Percentiles rank a stretch among this genome's conserved stretches.
Evolutionary conservation across 441 rosid species (phyloP).

Genomic region (Corymbia citriodora): DNA sequence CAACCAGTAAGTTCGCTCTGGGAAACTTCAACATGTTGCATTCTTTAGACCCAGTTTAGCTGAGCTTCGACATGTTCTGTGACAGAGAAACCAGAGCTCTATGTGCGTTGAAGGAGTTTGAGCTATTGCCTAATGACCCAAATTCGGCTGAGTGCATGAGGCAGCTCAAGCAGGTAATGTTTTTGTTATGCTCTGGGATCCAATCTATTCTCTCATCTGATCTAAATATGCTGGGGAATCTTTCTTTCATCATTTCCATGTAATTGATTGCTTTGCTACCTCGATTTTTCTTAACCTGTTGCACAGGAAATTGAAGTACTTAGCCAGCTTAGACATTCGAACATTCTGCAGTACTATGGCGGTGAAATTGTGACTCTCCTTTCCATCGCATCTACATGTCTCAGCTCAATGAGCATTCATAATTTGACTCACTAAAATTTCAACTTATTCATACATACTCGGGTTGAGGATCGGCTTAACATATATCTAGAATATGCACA

Average conservation of each 20-base stretch:
- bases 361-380: constrained; percentile 78
- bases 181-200: neutral
- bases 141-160: constrained; percentile 74
- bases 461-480: constrained; percentile 77
- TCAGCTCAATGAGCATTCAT: neutral
- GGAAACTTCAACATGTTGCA: neutral
- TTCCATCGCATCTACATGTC: neutral
- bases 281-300: neutral
- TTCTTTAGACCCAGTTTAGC: neutral
- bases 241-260: too few species aligned
- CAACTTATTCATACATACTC: constrained; percentile 9
- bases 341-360: constrained; percentile 93
- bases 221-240: neutral
- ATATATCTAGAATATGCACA: constrained; percentile 93
- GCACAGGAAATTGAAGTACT: constrained; percentile 86
- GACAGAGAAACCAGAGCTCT: constrained; percentile 80
- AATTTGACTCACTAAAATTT: neutral
- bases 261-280: too few species aligned
- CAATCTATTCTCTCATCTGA: neutral
- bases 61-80: neutral
- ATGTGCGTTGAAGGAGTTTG: constrained; percentile 95
- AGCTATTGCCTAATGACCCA: constrained; percentile 80
- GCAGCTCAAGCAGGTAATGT: constrained; percentile 71
- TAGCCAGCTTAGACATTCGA: constrained; percentile 84
- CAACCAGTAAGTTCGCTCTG: constrained; percentile 42